Percentiles rank a stretch among this genome's conserved stretches.
These are phyloP conservation scores for Orbilia quercus DNA, from an alignment of 2,329 filamentous ascomycete genomes.

Conservation along the genomic window DNA sequence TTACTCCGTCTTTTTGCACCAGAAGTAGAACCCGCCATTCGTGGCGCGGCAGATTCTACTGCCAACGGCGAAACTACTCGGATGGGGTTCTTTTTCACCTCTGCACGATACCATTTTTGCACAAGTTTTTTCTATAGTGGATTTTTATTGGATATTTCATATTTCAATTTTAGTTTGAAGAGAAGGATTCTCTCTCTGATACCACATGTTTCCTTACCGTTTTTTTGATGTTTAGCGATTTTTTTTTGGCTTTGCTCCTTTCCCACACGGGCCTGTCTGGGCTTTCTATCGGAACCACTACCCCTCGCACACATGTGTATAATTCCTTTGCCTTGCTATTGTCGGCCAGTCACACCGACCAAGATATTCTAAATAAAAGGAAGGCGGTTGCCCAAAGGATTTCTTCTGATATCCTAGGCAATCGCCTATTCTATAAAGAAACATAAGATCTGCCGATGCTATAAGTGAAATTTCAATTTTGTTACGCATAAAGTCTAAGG, in stretches of 20 bases:
- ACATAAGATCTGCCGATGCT: slow-evolving; percentile 2
- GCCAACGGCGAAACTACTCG: slow-evolving; percentile 20
- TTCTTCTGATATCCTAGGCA: slow-evolving; percentile 15
- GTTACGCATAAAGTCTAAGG: slow-evolving; percentile 12
- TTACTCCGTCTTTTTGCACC: slow-evolving; percentile 25
- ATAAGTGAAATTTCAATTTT: slow-evolving; percentile 6
- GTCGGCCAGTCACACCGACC: slow-evolving; percentile 8
- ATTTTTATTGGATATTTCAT: slow-evolving; percentile 35
- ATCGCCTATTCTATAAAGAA: slow-evolving; percentile 34
- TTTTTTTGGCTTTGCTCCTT: slow-evolving; percentile 13
- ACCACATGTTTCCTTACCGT: neutral
- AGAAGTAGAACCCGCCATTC: neutral
- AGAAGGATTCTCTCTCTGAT: slow-evolving; percentile 8
- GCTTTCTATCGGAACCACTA: slow-evolving; percentile 6
- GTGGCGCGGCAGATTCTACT: slow-evolving; percentile 18
- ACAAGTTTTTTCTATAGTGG: slow-evolving; percentile 6
- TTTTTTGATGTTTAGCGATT: slow-evolving; percentile 45
- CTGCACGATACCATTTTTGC: slow-evolving; percentile 24
- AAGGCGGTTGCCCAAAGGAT: slow-evolving; percentile 21
- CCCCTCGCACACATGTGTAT: slow-evolving; percentile 27
- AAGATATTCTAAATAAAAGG: slow-evolving; percentile 17
- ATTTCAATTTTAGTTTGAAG: slow-evolving; percentile 37
- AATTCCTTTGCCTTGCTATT: slow-evolving; percentile 14
- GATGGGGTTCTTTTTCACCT: slow-evolving; percentile 20
- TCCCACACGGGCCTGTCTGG: slow-evolving; percentile 26